phyloP scores from a whole-genome alignment of 2,329 filamentous ascomycete genomes.

The Neofusicoccum sp. region DNA sequence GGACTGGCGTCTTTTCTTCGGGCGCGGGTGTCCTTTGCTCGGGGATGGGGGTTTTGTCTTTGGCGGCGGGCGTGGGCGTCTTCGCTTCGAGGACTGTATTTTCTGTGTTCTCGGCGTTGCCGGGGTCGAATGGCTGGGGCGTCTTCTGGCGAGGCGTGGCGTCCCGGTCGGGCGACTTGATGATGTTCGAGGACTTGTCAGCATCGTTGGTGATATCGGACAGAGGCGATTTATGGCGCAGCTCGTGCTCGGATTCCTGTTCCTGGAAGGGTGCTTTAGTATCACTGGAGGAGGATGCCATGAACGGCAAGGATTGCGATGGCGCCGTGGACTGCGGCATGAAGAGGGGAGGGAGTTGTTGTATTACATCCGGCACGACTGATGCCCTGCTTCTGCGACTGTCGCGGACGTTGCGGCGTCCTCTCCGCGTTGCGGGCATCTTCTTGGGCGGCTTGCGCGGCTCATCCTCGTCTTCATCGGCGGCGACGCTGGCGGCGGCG shows the following conservation, averaged over 20 bases:
- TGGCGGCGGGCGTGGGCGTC: neutral
- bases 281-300: neutral
- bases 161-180: neutral
- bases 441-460: conserved; percentile 5
- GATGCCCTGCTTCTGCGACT: conserved; percentile 15
- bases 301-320: neutral
- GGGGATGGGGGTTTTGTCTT: conserved; percentile 35
- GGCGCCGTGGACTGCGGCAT: neutral
- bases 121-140: neutral
- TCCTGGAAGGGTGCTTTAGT: neutral
- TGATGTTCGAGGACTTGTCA: conserved; percentile 13
- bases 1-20: conserved; percentile 41
- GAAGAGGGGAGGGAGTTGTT: neutral
- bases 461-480: neutral
- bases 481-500: neutral
- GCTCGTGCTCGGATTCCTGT: conserved; percentile 9
- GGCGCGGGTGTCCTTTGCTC: conserved; percentile 54
- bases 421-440: neutral
- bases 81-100: neutral
- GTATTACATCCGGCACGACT: conserved; percentile 14
- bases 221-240: conserved; percentile 10
- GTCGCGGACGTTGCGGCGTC: conserved; percentile 17
- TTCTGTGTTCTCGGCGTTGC: neutral
- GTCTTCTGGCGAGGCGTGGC: conserved; percentile 7
- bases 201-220: conserved; percentile 12